These are phyloP conservation scores for Neofusicoccum laricinum DNA, from an alignment of 2,329 filamentous ascomycete species.

Conservation along the genomic window DNA sequence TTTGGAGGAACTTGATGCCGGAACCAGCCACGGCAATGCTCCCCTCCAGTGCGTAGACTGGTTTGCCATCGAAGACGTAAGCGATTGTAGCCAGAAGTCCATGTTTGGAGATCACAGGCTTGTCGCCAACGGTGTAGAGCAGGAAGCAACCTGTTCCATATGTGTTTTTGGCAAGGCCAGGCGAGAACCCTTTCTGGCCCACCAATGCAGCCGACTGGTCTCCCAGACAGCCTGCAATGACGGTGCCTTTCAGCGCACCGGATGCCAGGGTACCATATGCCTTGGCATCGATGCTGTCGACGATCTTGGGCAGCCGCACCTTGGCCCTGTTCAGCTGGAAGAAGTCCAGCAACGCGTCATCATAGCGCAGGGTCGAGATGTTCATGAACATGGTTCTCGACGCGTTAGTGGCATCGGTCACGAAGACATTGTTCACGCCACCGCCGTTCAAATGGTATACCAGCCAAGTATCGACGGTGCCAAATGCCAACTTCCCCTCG, in stretches of 20 bases:
- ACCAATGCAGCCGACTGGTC: conserved; percentile 79
- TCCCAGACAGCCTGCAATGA: conserved; percentile 72
- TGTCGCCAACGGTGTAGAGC: conserved; percentile 75
- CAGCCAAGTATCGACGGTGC: conserved; percentile 79
- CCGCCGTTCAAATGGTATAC: conserved; percentile 76
- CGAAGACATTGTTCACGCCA: conserved; percentile 60
- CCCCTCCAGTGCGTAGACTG: conserved; percentile 72
- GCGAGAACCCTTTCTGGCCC: conserved; percentile 75
- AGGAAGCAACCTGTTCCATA: conserved; percentile 83
- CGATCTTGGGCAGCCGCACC: conserved; percentile 69
- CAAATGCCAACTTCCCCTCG: conserved; percentile 68
- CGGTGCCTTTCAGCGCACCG: conserved; percentile 63
- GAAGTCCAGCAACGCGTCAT: conserved; percentile 68
- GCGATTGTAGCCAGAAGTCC: conserved; percentile 76
- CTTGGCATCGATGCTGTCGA: conserved; percentile 67
- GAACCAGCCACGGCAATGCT: conserved; percentile 75
- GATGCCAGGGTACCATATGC: conserved; percentile 64
- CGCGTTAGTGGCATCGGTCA: conserved; percentile 79
- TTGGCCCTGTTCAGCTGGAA: conserved; percentile 69
- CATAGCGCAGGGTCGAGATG: conserved; percentile 70
- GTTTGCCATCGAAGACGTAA: conserved; percentile 69
- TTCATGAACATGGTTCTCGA: conserved; percentile 90
- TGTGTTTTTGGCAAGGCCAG: conserved; percentile 78
- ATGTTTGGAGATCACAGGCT: conserved; percentile 74
- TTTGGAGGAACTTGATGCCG: conserved; percentile 63